phyloP scores from a whole-genome alignment of 2,329 filamentous ascomycete genomes.

The Scortechinia acanthostroma region DNA sequence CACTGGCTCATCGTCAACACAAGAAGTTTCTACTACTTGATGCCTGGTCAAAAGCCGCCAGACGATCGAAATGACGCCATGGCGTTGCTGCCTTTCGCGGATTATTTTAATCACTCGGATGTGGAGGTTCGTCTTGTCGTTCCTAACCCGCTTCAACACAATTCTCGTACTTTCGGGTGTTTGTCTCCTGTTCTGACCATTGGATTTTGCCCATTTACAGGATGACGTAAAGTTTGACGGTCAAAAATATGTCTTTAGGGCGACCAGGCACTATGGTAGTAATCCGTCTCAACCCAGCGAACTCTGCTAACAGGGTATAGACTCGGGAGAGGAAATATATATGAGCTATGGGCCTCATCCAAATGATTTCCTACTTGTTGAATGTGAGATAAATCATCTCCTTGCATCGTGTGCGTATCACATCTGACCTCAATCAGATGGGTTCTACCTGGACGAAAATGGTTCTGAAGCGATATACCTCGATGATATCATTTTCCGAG shows the following conservation, averaged over 20 bases:
- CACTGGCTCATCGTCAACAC: constrained; percentile 55
- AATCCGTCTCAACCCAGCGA: constrained; percentile 24
- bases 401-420: not conserved
- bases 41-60: constrained; percentile 30
- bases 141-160: too few species aligned
- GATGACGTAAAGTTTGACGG: constrained; percentile 34
- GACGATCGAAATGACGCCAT: constrained; percentile 46
- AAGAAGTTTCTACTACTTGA: constrained; percentile 51
- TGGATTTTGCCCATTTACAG: constrained; percentile 28
- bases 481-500: constrained; percentile 34
- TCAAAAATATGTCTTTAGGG: constrained; percentile 44
- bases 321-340: constrained; percentile 47
- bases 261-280: constrained; percentile 35
- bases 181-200: constrained; percentile 24
- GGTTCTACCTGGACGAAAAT: constrained; percentile 37
- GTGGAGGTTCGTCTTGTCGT: constrained; percentile 1
- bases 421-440: constrained; percentile 17
- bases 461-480: constrained; percentile 40
- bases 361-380: constrained; percentile 67
- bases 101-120: constrained; percentile 56
- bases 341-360: constrained; percentile 66
- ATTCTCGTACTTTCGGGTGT: not conserved
- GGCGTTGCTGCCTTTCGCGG: constrained; percentile 65
- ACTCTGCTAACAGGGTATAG: too few species aligned
- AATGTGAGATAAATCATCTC: constrained; percentile 33